These are phyloP conservation scores for Chamaenerion angustifolium DNA, from an alignment of 345 rosid genomes.

Conservation along the genomic window DNA sequence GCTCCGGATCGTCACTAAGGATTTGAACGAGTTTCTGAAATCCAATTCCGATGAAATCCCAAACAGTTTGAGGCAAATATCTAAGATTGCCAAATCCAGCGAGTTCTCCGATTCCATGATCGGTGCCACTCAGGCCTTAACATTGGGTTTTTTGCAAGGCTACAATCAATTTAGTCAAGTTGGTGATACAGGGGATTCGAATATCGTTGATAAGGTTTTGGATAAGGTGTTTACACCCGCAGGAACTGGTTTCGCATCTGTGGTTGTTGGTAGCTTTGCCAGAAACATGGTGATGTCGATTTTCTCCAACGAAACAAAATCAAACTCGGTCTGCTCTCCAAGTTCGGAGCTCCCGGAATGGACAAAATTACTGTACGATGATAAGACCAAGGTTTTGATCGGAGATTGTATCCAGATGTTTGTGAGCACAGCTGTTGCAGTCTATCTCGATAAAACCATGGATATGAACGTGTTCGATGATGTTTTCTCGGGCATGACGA, in stretches of 20 bases:
- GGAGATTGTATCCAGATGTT: slow-evolving; percentile 65
- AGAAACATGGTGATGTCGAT: slow-evolving; percentile 48
- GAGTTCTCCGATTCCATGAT: slow-evolving; percentile 40
- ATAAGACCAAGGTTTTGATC: slow-evolving; percentile 35
- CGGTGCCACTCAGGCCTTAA: slow-evolving; percentile 37
- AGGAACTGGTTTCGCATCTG: slow-evolving; percentile 69
- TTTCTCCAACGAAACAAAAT: slow-evolving; percentile 9
- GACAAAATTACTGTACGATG: slow-evolving; percentile 32
- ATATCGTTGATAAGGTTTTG: slow-evolving; percentile 36
- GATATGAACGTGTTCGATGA: slow-evolving; percentile 49
- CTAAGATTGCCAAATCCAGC: slow-evolving; percentile 36
- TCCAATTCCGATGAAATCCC: slow-evolving; percentile 68
- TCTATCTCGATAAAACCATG: slow-evolving; percentile 66
- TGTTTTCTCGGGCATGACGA: slow-evolving; percentile 55
- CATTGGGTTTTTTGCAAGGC: slow-evolving; percentile 38
- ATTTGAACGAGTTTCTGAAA: slow-evolving; percentile 35
- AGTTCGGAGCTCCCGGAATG: slow-evolving; percentile 9
- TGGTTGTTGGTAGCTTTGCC: slow-evolving; percentile 71
- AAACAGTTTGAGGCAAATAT: slow-evolving; percentile 55
- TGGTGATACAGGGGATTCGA: slow-evolving; percentile 14
- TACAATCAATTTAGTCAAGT: slow-evolving; percentile 13
- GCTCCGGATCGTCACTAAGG: slow-evolving; percentile 30
- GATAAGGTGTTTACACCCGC: slow-evolving; percentile 51
- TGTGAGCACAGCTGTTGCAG: slow-evolving; percentile 65
- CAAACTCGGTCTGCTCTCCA: slow-evolving; percentile 6